Evolutionary conservation across 768 basidiomycete species (phyloP).

Genomic region (Tulasnella calospora): DNA sequence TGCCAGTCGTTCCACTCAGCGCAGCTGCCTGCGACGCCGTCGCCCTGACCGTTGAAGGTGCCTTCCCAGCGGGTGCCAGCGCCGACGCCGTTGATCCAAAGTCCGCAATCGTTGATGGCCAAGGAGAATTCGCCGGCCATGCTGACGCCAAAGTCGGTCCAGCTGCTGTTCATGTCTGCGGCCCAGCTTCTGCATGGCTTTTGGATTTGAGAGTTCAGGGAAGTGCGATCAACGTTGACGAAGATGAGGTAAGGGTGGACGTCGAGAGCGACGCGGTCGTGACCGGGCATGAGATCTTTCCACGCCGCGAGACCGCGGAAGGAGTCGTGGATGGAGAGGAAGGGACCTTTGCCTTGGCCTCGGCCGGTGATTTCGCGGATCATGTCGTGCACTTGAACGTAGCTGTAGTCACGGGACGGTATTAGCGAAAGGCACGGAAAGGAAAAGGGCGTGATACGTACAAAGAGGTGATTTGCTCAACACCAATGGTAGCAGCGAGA

Average conservation of each 20-base stretch:
- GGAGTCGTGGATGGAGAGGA: constrained; percentile 81
- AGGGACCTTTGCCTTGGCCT: constrained; percentile 84
- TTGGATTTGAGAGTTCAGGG: constrained; percentile 54
- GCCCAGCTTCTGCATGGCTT: constrained; percentile 76
- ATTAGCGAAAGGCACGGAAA: not conserved
- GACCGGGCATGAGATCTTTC: constrained; percentile 67
- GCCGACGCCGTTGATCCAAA: constrained; percentile 42
- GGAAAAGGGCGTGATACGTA: constrained; percentile 27
- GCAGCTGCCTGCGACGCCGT: constrained; percentile 48
- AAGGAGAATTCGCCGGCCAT: constrained; percentile 71
- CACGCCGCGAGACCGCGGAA: constrained; percentile 63
- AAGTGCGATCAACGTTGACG: constrained; percentile 50
- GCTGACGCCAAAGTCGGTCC: constrained; percentile 70
- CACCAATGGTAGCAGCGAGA: constrained; percentile 37
- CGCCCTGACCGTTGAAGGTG: constrained; percentile 44
- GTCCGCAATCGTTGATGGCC: constrained; percentile 35
- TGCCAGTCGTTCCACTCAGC: constrained; percentile 66
- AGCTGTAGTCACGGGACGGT: constrained; percentile 44
- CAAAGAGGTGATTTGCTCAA: constrained; percentile 34
- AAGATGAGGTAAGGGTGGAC: constrained; percentile 86
- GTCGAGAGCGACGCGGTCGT: constrained; percentile 78
- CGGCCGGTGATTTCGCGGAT: constrained; percentile 75
- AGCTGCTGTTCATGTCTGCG: constrained; percentile 61
- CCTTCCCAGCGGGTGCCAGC: constrained; percentile 85
- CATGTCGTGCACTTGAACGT: constrained; percentile 76